A percentile compares a stretch with the other conserved stretches of the same genome.
Conservation (phyloP, 176 grass and related monocot species). For the Bonia amplexicaulis region DNA sequence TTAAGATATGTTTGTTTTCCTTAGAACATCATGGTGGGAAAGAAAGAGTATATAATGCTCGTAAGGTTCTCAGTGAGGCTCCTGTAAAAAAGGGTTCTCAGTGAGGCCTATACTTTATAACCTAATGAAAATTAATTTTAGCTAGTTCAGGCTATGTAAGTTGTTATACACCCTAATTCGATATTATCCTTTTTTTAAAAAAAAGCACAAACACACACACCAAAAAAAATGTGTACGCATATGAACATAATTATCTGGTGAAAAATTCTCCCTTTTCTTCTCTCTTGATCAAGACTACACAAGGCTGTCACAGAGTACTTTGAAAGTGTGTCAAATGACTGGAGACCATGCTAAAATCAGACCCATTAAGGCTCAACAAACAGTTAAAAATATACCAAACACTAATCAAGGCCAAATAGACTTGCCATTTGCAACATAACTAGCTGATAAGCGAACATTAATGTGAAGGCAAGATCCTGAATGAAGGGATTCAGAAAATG, state of each 20-base stretch:
- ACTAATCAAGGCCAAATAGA: slow-evolving; percentile 9
- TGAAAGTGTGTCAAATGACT: slow-evolving; percentile 2
- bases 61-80: background rate
- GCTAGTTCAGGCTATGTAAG: background rate
- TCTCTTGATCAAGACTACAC: background rate
- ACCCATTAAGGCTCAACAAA: background rate
- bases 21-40: background rate
- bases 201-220: background rate
- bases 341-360: background rate
- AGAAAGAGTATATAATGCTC: background rate
- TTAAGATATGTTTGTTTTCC: background rate
- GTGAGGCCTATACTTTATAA: background rate
- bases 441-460: background rate
- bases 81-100: too few species aligned
- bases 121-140: background rate
- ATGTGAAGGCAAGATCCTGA: background rate
- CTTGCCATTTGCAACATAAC: background rate
- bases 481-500: background rate
- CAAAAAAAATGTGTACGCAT: background rate
- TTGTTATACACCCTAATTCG: background rate
- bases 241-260: background rate
- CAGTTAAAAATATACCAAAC: background rate
- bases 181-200: background rate
- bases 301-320: background rate
- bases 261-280: slow-evolving; percentile 13